These are phyloP conservation scores for Ambrosiella beaveri DNA, from an alignment of 2,329 filamentous ascomycete genomes.

Conservation along the genomic window DNA sequence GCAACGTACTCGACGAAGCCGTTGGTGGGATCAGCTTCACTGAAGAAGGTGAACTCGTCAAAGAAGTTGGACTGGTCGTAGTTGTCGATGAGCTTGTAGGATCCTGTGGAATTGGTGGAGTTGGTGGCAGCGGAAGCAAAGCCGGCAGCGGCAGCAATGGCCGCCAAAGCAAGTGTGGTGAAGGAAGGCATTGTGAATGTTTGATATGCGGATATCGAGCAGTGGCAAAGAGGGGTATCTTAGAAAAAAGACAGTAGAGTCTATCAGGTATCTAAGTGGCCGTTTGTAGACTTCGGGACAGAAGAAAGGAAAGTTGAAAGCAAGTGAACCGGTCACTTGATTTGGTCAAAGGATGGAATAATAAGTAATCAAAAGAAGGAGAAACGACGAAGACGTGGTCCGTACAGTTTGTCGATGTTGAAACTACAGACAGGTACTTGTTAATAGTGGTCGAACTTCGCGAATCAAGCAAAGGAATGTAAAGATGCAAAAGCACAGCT, in stretches of 20 bases:
- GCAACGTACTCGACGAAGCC: conserved; percentile 58
- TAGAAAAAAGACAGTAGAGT: background rate
- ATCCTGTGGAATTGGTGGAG: conserved; percentile 13
- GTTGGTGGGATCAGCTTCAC: conserved; percentile 47
- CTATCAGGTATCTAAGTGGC: background rate
- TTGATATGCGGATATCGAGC: background rate
- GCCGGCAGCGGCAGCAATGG: background rate
- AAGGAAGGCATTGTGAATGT: conserved; percentile 8
- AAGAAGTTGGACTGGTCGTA: conserved; percentile 40
- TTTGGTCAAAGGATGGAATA: background rate
- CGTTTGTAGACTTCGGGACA: background rate
- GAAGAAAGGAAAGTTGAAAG: background rate
- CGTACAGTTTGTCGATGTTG: too few species aligned
- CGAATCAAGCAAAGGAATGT: background rate
- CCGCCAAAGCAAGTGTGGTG: conserved; percentile 4
- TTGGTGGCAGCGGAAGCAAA: background rate
- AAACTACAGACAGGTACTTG: background rate
- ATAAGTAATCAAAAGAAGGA: background rate
- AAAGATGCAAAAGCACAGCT: background rate
- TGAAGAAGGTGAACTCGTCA: conserved; percentile 37
- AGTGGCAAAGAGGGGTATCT: background rate
- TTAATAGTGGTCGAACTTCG: too few species aligned
- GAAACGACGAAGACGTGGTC: background rate
- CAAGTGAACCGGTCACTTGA: background rate
- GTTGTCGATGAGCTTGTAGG: conserved; percentile 29